Evolutionary conservation across 192 early-diverging fungal species (phyloP).

Genomic region (Diversispora epigaea): DNA sequence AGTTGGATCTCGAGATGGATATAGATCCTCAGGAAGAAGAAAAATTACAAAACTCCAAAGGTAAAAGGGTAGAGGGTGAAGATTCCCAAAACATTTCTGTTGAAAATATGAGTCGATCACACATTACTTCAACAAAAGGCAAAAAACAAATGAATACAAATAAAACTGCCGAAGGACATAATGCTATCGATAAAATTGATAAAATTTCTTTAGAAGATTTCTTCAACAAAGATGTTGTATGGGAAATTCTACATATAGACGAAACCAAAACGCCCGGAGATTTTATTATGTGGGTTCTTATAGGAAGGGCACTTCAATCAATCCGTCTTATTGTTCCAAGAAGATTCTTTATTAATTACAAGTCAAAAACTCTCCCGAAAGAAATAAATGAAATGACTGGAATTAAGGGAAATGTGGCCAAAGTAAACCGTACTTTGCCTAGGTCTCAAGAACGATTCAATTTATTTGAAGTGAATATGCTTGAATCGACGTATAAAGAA

Average conservation of each 20-base stretch:
- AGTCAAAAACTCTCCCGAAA: conserved; percentile 47
- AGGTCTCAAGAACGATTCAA: conserved; percentile 67
- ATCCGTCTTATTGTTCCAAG: conserved; percentile 79
- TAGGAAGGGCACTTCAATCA: conserved; percentile 66
- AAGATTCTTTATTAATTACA: conserved; percentile 74
- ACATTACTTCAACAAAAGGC: no score
- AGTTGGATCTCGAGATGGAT: no score
- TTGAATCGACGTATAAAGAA: conserved; percentile 72
- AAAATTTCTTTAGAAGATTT: no score
- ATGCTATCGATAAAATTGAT: no score
- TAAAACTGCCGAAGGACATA: no score
- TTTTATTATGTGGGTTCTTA: conserved; percentile 83
- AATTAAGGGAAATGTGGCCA: conserved; percentile 29
- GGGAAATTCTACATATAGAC: conserved; percentile 79
- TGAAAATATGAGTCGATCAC: no score
- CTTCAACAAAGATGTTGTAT: no score
- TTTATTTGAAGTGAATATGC: conserved; percentile 81
- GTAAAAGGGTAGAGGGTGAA: no score
- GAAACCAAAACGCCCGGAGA: conserved; percentile 84
- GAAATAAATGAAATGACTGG: conserved; percentile 34
- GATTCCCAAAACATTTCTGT: no score
- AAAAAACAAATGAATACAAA: no score
- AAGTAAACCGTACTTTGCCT: conserved; percentile 67
- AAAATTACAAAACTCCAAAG: no score
- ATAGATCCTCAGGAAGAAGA: no score